phyloP scores from a whole-genome alignment of 2,329 filamentous ascomycete species.

The Aciculosporium take region DNA sequence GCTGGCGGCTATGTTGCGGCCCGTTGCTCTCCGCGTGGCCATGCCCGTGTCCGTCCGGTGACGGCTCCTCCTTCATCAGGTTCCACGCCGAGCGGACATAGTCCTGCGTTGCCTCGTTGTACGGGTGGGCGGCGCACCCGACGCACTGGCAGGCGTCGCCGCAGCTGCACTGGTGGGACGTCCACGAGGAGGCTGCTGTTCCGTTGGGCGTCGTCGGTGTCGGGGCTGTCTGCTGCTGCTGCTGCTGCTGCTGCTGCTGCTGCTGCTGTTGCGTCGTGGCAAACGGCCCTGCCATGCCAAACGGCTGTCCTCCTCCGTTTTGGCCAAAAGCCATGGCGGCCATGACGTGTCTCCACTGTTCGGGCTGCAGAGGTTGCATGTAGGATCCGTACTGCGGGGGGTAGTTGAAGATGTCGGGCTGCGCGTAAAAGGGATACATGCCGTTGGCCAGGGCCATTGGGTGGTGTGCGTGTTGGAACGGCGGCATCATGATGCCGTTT shows the following conservation, averaged over 20 bases:
- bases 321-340: slow-evolving; percentile 16
- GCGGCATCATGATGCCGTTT: slow-evolving; percentile 20
- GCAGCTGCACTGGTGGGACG: slow-evolving; percentile 40
- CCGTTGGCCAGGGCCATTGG: slow-evolving; percentile 23
- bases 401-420: slow-evolving; percentile 36
- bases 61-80: slow-evolving; percentile 24
- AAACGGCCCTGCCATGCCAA: slow-evolving; percentile 12
- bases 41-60: slow-evolving; percentile 9
- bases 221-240: not conserved
- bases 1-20: slow-evolving; percentile 9
- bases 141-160: slow-evolving; percentile 53
- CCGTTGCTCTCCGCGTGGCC: slow-evolving; percentile 6
- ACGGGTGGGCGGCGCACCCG: slow-evolving; percentile 53
- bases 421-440: slow-evolving; percentile 26
- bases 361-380: slow-evolving; percentile 39
- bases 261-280: slow-evolving; percentile 9
- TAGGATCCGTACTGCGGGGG: slow-evolving; percentile 40
- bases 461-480: slow-evolving; percentile 21
- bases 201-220: slow-evolving; percentile 7
- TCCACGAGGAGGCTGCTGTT: slow-evolving; percentile 19
- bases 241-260: not conserved
- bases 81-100: slow-evolving; percentile 35
- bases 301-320: slow-evolving; percentile 5
- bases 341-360: slow-evolving; percentile 36
- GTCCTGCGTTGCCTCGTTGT: slow-evolving; percentile 46